phyloP scores from a whole-genome alignment of 163 green algal species.

The Prototheca cutis region DNA sequence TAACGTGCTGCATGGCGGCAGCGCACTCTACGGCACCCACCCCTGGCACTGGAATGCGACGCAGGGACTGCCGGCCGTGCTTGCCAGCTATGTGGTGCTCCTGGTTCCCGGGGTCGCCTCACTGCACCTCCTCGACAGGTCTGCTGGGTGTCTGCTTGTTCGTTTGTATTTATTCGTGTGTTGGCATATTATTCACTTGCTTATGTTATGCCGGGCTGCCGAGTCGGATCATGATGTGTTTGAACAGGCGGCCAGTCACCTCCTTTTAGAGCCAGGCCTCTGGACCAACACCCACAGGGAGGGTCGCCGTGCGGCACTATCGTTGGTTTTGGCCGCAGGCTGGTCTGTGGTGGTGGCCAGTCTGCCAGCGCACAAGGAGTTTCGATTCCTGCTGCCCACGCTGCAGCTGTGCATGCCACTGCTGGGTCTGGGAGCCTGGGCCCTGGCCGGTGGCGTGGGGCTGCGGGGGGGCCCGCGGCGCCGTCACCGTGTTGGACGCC shows the following conservation, averaged over 20 bases:
- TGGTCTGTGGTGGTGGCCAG: conserved; percentile 26
- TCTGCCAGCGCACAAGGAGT: conserved; percentile 49
- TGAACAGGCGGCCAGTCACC: too few species aligned
- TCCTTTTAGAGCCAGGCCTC: too few species aligned
- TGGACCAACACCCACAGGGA: too few species aligned
- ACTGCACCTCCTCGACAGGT: too few species aligned
- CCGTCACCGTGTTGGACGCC: not conserved
- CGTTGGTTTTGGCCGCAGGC: too few species aligned
- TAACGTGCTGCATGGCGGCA: conserved; percentile 49
- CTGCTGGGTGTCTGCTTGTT: too few species aligned
- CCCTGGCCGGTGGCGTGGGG: too few species aligned
- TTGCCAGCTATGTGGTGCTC: conserved; percentile 15
- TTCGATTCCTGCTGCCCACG: conserved; percentile 43
- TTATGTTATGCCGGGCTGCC: not conserved
- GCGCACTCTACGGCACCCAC: conserved; percentile 46
- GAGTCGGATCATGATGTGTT: not conserved
- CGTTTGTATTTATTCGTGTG: too few species aligned
- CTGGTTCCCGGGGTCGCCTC: not conserved
- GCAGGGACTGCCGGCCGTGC: conserved; percentile 33
- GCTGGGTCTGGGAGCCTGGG: conserved; percentile 14
- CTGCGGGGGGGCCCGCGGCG: not conserved
- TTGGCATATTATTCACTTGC: not conserved
- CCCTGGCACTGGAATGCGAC: conserved; percentile 62
- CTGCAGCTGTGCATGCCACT: conserved; percentile 37
- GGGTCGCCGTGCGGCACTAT: too few species aligned